Evolutionary conservation across 352 stramenopile genomes (phyloP).

Genomic region (Pythium plurisporium): DNA sequence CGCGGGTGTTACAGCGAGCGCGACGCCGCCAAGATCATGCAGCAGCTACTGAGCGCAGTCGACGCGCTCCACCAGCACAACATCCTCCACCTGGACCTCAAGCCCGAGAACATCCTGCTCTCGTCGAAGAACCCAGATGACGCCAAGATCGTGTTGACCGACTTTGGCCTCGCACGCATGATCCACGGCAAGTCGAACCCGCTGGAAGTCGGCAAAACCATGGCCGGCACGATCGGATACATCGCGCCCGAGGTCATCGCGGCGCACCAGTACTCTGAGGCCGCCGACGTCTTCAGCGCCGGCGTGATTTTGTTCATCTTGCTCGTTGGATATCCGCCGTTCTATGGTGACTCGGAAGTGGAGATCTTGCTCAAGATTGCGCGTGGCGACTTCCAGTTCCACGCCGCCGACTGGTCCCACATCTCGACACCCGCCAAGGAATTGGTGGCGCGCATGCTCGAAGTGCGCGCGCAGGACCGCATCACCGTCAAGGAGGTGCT

Average conservation of each 20-base stretch:
- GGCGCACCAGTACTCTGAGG: constrained; percentile 56
- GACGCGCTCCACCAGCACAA: constrained; percentile 68
- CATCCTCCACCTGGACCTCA: constrained; percentile 78
- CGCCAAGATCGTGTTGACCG: constrained; percentile 68
- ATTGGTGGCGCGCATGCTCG: constrained; percentile 65
- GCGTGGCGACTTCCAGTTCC: constrained; percentile 66
- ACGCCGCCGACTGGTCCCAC: constrained; percentile 52
- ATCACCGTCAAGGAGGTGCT: constrained; percentile 68
- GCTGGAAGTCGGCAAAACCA: constrained; percentile 51
- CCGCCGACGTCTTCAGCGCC: constrained; percentile 72
- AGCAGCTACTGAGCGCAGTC: constrained; percentile 58
- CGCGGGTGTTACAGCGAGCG: constrained; percentile 61
- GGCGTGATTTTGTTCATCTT: constrained; percentile 82
- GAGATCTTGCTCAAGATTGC: constrained; percentile 79
- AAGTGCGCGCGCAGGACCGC: constrained; percentile 64
- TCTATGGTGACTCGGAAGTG: constrained; percentile 66
- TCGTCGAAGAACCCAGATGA: constrained; percentile 35
- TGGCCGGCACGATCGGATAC: constrained; percentile 75
- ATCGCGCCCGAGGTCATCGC: constrained; percentile 76
- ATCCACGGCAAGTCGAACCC: constrained; percentile 67
- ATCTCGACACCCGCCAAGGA: constrained; percentile 60
- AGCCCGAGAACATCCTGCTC: constrained; percentile 80
- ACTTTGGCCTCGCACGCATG: constrained; percentile 76
- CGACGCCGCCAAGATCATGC: constrained; percentile 61
- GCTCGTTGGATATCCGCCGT: constrained; percentile 72